A percentile compares a stretch with the other conserved stretches of the same genome.
These are phyloP conservation scores for Exophiala viscosa DNA, from an alignment of 2,329 filamentous ascomycete species.

Conservation along the genomic window DNA sequence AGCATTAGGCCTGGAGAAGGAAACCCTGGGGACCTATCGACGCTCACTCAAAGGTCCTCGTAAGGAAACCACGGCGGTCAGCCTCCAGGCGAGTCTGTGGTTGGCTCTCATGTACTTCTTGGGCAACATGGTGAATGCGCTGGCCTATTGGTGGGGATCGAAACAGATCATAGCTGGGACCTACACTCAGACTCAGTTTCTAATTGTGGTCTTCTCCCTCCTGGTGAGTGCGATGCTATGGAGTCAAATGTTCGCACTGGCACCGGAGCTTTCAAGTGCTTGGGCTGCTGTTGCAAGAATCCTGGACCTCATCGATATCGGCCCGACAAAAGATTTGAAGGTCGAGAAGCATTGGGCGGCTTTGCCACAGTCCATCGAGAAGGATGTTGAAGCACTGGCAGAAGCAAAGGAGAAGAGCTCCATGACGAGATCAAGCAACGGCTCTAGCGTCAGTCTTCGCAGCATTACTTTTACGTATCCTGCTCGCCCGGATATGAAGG, in stretches of 20 bases:
- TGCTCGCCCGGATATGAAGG: conserved; percentile 48
- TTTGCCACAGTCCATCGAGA: conserved; percentile 13
- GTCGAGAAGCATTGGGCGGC: conserved; percentile 58
- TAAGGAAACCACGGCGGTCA: conserved; percentile 49
- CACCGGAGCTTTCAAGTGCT: conserved; percentile 70
- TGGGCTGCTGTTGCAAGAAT: conserved; percentile 76
- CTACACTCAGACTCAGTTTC: conserved; percentile 70
- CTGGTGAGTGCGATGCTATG: conserved; percentile 36
- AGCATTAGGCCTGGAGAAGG: conserved; percentile 50
- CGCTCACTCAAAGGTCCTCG: conserved; percentile 46
- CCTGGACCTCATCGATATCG: conserved; percentile 57
- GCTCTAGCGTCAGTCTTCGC: conserved; percentile 50
- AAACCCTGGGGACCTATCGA: conserved; percentile 45
- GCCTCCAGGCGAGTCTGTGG: conserved; percentile 45
- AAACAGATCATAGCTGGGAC: conserved; percentile 62
- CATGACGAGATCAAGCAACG: conserved; percentile 37
- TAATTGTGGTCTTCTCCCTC: conserved; percentile 42
- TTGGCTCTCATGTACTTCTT: conserved; percentile 43
- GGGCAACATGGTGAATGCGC: conserved; percentile 33
- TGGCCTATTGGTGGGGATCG: conserved; percentile 72
- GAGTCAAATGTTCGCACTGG: conserved; percentile 35
- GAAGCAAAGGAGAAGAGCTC: conserved; percentile 16
- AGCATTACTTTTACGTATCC: conserved; percentile 65
- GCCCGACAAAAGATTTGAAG: conserved; percentile 65
- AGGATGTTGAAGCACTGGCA: conserved; percentile 30